Evolutionary conservation across 805 yeast species (phyloP), one percentile per base, ranked within the genome.

Genomic region (Sugiyamaella boreocaroliniensis): DNA sequence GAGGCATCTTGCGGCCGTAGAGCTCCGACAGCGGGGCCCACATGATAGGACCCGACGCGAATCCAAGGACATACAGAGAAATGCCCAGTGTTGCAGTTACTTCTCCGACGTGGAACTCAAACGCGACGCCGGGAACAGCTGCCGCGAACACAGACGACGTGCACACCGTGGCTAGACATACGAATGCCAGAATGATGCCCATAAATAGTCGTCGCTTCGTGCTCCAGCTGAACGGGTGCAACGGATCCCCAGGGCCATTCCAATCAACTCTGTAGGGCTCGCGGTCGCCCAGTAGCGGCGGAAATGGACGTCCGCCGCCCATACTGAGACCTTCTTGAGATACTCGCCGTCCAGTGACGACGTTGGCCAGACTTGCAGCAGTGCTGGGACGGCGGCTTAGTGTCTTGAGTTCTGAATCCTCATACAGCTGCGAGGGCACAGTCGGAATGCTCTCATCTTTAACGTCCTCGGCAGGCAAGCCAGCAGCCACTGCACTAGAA

Each of bases 1-100:
- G 61, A 14, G 87, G 82, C 15, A 76, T 68, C 65, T 79, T 78
- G 68, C 96, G 78, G 51, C 95, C 93, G 59, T 76, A 83, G 40
- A 84, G 62, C 67, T 86, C 95, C n/a, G 92, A 83, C 37, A 86
- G 66, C 4, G 96, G 96, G 22, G 95, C 97, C 89, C 95, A 90
- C 41, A 88, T 63, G 48, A 90, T 74, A 3, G 98, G 98, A n/a
- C 97, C 97, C 0, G 88, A 77, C 1, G 97, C 97, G 69, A 90
- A 92, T 11, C 97, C 98, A 43, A 89, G 68, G 15, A 90, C 97
- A 62, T 81, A 90, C 22, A 89, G 73, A 0, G 97, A 82, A 11
- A 89, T 77, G 52, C 88, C 85, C 48, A 92, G 74, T 19, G 86
- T 77, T 10, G 85, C 84, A n/a, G 82, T 89, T 11, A 81, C 85